Evolutionary conservation across 768 basidiomycete genomes (phyloP).

Genomic region (Phanerochaete carnosa): DNA sequence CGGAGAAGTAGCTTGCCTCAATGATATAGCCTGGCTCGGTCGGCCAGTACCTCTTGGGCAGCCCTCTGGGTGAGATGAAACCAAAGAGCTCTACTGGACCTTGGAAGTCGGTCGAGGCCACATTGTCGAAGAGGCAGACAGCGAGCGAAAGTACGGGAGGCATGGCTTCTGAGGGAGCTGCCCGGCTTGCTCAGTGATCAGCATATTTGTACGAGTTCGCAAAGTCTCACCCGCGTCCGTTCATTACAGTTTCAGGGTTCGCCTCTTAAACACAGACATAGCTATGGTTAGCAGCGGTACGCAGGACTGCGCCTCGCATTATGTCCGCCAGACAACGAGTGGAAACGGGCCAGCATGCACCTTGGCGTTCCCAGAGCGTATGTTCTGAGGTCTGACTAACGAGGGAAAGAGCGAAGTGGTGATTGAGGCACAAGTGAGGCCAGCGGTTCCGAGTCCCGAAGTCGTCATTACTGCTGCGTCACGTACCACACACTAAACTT

Average conservation of each 20-base stretch:
- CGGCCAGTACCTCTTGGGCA: not conserved
- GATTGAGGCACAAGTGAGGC: too few relatives aligned
- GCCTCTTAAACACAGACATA: too few relatives aligned
- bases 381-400: too few relatives aligned
- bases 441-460: too few relatives aligned
- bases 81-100: slow-evolving; percentile 30
- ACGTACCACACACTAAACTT: too few relatives aligned
- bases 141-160: slow-evolving; percentile 14
- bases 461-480: too few relatives aligned
- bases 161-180: not conserved
- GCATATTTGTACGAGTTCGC: not conserved
- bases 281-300: too few relatives aligned
- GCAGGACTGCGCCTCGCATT: too few relatives aligned
- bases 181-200: not conserved
- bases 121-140: slow-evolving; percentile 30
- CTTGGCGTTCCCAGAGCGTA: too few relatives aligned
- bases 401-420: too few relatives aligned
- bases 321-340: too few relatives aligned
- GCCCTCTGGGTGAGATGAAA: slow-evolving; percentile 3
- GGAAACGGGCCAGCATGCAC: too few relatives aligned
- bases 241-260: not conserved
- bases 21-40: slow-evolving; percentile 4
- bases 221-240: not conserved
- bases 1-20: slow-evolving; percentile 18
- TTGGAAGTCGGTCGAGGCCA: slow-evolving; percentile 30